Percentiles rank a stretch among this genome's conserved stretches.
phyloP scores from a whole-genome alignment of 2,329 filamentous ascomycete species.

The Domatiomyces globalis region DNA sequence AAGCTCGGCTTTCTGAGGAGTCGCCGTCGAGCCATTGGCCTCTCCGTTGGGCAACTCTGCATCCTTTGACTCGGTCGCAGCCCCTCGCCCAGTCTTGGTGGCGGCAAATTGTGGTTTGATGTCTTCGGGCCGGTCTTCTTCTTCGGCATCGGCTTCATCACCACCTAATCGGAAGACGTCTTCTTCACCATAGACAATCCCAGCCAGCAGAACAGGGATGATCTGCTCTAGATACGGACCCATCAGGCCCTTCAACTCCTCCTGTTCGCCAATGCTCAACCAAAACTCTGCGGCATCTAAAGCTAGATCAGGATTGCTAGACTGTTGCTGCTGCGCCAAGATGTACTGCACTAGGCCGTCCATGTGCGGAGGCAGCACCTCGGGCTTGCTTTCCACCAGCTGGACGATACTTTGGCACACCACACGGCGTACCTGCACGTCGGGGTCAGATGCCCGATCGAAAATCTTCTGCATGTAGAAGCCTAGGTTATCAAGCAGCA shows the following conservation, averaged over 20 bases:
- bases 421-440: constrained; percentile 71
- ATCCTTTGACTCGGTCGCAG: constrained; percentile 25
- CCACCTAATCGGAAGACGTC: constrained; percentile 75
- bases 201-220: constrained; percentile 77
- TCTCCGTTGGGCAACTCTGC: constrained; percentile 28
- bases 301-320: constrained; percentile 73
- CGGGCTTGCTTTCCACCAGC: constrained; percentile 76
- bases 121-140: constrained; percentile 79
- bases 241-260: constrained; percentile 60
- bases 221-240: constrained; percentile 69
- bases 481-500: constrained; percentile 68
- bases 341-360: constrained; percentile 84
- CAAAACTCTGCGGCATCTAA: constrained; percentile 96
- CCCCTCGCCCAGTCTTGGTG: constrained; percentile 42
- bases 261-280: constrained; percentile 82
- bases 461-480: constrained; percentile 72
- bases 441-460: constrained; percentile 59
- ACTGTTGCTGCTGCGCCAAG: constrained; percentile 68
- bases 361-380: constrained; percentile 82
- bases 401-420: constrained; percentile 90
- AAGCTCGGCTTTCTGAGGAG: constrained; percentile 50
- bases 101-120: constrained; percentile 88
- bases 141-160: constrained; percentile 76
- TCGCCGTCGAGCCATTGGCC: constrained; percentile 35
- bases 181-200: constrained; percentile 93